phyloP scores from a whole-genome alignment of 345 rosid genomes.

The Leavenworthia alabamica region DNA sequence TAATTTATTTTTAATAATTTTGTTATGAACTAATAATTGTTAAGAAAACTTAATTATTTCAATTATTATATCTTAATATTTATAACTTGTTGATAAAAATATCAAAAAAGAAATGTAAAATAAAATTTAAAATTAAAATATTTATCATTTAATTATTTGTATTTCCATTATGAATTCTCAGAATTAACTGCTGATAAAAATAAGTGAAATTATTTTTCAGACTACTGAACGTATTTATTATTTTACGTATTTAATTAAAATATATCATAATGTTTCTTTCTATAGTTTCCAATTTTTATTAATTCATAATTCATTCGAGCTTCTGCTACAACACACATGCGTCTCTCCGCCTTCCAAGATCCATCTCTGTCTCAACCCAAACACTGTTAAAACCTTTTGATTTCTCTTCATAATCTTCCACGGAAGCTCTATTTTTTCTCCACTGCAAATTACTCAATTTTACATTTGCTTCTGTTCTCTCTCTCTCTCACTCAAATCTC shows the following conservation, averaged over 20 bases:
- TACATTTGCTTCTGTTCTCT: constrained; percentile 16
- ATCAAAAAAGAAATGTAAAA: too few relatives aligned
- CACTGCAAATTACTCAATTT: constrained; percentile 11
- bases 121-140: too few relatives aligned
- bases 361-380: constrained; percentile 26
- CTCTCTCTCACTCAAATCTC: neutral
- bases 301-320: constrained; percentile 11
- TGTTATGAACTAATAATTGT: too few relatives aligned
- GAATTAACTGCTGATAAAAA: neutral
- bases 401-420: constrained; percentile 10
- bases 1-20: too few relatives aligned
- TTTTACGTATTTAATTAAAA: neutral
- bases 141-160: too few relatives aligned
- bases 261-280: neutral
- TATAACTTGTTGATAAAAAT: too few relatives aligned
- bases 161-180: too few relatives aligned
- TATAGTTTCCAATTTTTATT: constrained; percentile 17
- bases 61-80: too few relatives aligned
- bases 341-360: constrained; percentile 37
- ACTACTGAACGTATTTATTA: constrained; percentile 15
- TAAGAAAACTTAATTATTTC: too few relatives aligned
- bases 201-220: neutral
- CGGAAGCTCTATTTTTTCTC: constrained; percentile 6
- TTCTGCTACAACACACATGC: constrained; percentile 25
- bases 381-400: constrained; percentile 33